Percentiles rank a stretch among this genome's conserved stretches.
These are phyloP conservation scores for Phytopythium boreale DNA, from an alignment of 352 stramenopile genomes.

Conservation along the genomic window DNA sequence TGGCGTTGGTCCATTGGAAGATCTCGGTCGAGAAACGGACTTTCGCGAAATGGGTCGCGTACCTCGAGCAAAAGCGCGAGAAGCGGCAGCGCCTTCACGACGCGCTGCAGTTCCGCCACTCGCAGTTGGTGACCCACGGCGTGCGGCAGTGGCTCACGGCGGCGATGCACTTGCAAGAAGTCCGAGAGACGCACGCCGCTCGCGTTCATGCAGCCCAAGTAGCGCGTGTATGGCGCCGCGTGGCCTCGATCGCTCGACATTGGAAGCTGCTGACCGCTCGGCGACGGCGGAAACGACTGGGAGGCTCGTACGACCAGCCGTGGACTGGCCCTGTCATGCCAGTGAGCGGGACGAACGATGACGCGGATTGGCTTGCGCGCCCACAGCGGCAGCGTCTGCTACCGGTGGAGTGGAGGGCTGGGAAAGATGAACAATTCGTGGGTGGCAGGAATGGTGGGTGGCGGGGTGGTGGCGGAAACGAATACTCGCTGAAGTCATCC, in stretches of 20 bases:
- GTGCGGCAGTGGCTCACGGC: constrained; percentile 48
- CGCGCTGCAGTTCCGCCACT: constrained; percentile 49
- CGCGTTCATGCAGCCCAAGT: constrained; percentile 18
- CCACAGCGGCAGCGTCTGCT: background rate
- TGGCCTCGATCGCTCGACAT: constrained; percentile 30
- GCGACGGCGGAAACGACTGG: constrained; percentile 6
- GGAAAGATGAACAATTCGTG: background rate
- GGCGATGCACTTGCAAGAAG: constrained; percentile 29
- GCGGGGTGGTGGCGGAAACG: background rate
- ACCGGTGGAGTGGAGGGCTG: background rate
- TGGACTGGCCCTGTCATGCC: background rate
- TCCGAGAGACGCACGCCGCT: constrained; percentile 25
- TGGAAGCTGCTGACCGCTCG: constrained; percentile 24
- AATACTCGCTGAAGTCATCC: background rate
- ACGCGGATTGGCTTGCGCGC: constrained; percentile 7
- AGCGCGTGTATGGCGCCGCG: constrained; percentile 20
- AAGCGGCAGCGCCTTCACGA: constrained; percentile 46
- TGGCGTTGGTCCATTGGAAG: constrained; percentile 57
- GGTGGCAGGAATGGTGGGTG: background rate
- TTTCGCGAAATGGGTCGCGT: constrained; percentile 35
- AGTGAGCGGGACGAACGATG: background rate
- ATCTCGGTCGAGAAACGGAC: constrained; percentile 22
- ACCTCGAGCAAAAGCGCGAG: constrained; percentile 20
- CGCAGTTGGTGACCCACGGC: constrained; percentile 36
- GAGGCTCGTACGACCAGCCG: background rate